Conservation (phyloP, 345 rosid genomes). For the Citrus hindsii region DNA sequence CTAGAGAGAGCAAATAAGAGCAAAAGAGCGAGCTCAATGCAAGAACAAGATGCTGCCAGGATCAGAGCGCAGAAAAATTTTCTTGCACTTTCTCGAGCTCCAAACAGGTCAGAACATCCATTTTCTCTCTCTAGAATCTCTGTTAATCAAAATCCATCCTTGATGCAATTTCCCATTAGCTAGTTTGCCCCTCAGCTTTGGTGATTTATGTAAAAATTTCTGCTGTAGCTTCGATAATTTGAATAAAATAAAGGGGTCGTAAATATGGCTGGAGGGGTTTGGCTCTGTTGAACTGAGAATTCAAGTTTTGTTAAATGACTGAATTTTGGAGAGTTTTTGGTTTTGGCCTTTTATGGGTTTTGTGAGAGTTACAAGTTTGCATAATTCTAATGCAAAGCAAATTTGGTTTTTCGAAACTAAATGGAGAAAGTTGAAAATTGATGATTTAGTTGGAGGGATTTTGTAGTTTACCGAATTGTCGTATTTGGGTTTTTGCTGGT, state of each 20-base stretch:
- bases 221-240: conserved; percentile 5
- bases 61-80: neutral
- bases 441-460: neutral
- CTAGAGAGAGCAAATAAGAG: conserved; percentile 9
- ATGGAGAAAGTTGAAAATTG: conserved; percentile 1
- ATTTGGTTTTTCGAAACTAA: neutral
- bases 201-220: conserved; percentile 11
- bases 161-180: neutral
- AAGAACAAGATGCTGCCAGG: conserved; percentile 8
- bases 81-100: conserved; percentile 16
- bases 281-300: neutral
- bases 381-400: neutral
- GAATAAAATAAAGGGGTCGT: neutral
- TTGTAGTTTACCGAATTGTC: neutral
- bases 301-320: neutral
- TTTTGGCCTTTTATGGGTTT: neutral
- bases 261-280: neutral
- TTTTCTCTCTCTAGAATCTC: conserved; percentile 17
- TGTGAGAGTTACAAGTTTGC: neutral
- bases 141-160: neutral
- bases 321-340: neutral
- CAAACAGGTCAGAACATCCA: conserved; percentile 30
- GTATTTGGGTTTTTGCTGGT: conserved; percentile 12
- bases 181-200: conserved; percentile 6
- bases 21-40: neutral